These are phyloP conservation scores for Cutaneotrichosporon curvatum DNA, from an alignment of 1,284 basidiomycete genomes.

Conservation along the genomic window DNA sequence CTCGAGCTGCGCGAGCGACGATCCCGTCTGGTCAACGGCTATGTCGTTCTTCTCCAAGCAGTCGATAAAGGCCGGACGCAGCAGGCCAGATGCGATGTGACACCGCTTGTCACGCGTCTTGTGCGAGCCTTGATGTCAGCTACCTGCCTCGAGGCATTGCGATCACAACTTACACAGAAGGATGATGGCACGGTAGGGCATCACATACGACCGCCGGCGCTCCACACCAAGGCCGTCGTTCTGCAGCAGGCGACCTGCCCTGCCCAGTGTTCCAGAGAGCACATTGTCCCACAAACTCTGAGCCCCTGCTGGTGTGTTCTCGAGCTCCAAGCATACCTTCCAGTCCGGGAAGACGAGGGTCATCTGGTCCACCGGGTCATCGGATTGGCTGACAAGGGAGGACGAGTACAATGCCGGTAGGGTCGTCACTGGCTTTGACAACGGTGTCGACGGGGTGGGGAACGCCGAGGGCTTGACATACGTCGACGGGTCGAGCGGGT, in stretches of 20 bases:
- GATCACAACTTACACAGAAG: conserved; percentile 60
- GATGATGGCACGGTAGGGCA: conserved; percentile 65
- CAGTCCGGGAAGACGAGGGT: conserved; percentile 86
- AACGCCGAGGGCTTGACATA: conserved; percentile 34
- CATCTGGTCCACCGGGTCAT: conserved; percentile 57
- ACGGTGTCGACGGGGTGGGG: conserved; percentile 23
- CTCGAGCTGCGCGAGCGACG: conserved; percentile 52
- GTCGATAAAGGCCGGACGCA: conserved; percentile 51
- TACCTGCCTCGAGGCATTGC: no score
- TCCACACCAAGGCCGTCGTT: conserved; percentile 22
- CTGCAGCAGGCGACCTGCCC: conserved; percentile 20
- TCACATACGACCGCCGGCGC: conserved; percentile 54
- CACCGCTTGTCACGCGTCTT: conserved; percentile 85
- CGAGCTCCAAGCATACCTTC: conserved; percentile 66
- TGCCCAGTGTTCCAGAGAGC: conserved; percentile 54
- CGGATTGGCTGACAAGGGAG: conserved; percentile 69
- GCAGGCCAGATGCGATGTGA: conserved; percentile 71
- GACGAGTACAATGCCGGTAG: conserved; percentile 61
- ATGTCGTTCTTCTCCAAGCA: conserved; percentile 39
- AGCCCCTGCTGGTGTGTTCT: conserved; percentile 59
- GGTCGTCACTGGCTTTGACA: conserved; percentile 21
- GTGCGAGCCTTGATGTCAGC: conserved; percentile 65
- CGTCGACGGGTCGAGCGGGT: conserved; percentile 11
- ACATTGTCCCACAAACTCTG: conserved; percentile 59
- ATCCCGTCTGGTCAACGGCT: conserved; percentile 41